These are phyloP conservation scores for Clitoria ternatea DNA, from an alignment of 306 rosid species.

Conservation along the genomic window DNA sequence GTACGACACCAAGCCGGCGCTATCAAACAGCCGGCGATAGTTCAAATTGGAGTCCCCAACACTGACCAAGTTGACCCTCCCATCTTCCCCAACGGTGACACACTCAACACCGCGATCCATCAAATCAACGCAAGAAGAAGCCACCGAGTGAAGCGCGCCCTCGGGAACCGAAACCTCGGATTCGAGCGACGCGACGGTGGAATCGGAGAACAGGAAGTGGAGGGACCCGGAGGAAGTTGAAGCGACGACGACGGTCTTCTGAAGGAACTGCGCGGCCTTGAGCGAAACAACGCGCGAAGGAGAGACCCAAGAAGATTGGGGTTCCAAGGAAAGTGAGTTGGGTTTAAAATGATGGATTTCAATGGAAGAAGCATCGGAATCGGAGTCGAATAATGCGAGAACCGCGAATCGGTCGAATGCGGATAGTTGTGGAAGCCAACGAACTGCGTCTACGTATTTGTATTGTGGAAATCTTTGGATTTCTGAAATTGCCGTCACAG, in stretches of 20 bases:
- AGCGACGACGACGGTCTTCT: slow-evolving; percentile 52
- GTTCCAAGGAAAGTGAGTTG: slow-evolving; percentile 37
- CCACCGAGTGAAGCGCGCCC: slow-evolving; percentile 41
- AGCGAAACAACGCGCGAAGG: slow-evolving; percentile 74
- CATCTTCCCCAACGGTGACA: slow-evolving; percentile 81
- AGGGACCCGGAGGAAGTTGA: slow-evolving; percentile 62
- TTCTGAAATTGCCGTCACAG: slow-evolving; percentile 29
- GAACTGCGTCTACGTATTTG: slow-evolving; percentile 71
- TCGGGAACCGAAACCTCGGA: slow-evolving; percentile 60
- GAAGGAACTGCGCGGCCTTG: slow-evolving; percentile 46
- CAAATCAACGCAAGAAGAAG: slow-evolving; percentile 52
- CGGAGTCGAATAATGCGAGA: slow-evolving; percentile 60
- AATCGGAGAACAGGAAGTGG: slow-evolving; percentile 51
- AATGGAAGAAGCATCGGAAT: slow-evolving; percentile 48
- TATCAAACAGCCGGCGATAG: slow-evolving; percentile 53
- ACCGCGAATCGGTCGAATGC: slow-evolving; percentile 64
- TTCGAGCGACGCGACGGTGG: slow-evolving; percentile 41
- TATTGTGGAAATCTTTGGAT: slow-evolving; percentile 57
- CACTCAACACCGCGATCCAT: slow-evolving; percentile 70
- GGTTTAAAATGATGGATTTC: slow-evolving; percentile 49
- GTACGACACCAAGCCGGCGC: slow-evolving; percentile 75
- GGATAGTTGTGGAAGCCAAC: slow-evolving; percentile 75
- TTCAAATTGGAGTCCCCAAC: slow-evolving; percentile 48
- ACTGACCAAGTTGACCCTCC: slow-evolving; percentile 63
- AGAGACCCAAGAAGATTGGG: slow-evolving; percentile 44